Conservation (phyloP, 2,329 filamentous ascomycete species). For the Triangularia verruculosa region DNA sequence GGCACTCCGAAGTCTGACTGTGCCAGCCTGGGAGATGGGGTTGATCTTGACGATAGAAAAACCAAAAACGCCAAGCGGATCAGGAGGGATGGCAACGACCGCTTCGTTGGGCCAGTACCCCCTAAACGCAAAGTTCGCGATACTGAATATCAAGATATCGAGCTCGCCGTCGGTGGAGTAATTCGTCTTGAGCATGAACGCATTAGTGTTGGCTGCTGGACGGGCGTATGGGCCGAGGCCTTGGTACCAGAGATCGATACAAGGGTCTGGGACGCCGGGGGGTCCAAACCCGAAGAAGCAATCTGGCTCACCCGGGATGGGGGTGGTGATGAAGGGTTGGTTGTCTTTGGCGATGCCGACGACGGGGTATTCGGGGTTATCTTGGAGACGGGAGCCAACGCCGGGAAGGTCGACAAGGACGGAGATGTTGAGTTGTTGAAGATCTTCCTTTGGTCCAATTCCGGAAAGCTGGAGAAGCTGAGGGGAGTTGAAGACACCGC, state of each 20-base stretch:
- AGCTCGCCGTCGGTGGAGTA: conserved; percentile 35
- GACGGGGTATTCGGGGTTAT: conserved; percentile 40
- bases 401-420: conserved; percentile 46
- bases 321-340: conserved; percentile 1
- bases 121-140: conserved; percentile 35
- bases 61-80: conserved; percentile 38
- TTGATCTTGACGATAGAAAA: conserved; percentile 39
- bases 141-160: conserved; percentile 48
- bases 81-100: conserved; percentile 32
- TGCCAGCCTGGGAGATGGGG: conserved; percentile 56
- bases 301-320: conserved; percentile 30
- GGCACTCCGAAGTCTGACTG: conserved; percentile 55
- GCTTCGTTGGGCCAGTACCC: conserved; percentile 30
- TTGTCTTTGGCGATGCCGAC: conserved; percentile 4
- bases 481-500: conserved; percentile 49
- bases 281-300: conserved; percentile 34
- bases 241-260: conserved; percentile 34
- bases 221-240: conserved; percentile 32
- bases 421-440: conserved; percentile 45
- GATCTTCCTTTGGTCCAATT: conserved; percentile 42
- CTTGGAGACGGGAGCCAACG: conserved; percentile 51
- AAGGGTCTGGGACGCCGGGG: conserved; percentile 32
- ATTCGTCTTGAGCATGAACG: conserved; percentile 39
- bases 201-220: conserved; percentile 44
- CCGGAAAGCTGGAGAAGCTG: conserved; percentile 53